Evolutionary conservation across 495 filamentous ascomycete genomes (phyloP), one percentile per base, ranked within the genome.

Genomic region (Daldinia loculata): DNA sequence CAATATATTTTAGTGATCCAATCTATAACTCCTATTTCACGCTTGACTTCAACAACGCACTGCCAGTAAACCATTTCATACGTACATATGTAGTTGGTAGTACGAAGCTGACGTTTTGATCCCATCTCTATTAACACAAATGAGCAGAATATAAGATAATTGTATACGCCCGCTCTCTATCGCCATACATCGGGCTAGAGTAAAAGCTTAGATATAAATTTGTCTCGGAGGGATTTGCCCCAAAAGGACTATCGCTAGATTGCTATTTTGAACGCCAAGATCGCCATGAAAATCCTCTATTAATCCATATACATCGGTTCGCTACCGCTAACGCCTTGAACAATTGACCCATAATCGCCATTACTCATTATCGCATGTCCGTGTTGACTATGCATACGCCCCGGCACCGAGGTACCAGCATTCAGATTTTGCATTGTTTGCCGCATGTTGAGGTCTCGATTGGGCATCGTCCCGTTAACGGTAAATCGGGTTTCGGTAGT

Each of bases 261-360:
- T 48, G 56, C 65, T 69, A 17, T 64, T 72, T 73, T 73, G 27
- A 73, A 73, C 70, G 70, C 70, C 70, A 26, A 19, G 50, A 56
- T 56, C 69, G 24, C 43, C 34, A 32, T 66, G 57, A 52, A 27
- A 29, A 58, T 15, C 43, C 19, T 73, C 52, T 63, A 56, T 76
- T 60, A 77, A 45, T 80, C 78, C 71, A 80, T 77, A 63, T 78
- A 82, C 80, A 82, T 82, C 15, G 76, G 75, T n/a, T 82, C 80
- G 61, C 75, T 74, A 22, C 75, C 74, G 59, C 66, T 71, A 65
- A 80, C 75, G 45, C 76, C 76, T 53, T 81, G 78, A 68, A 80
- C 74, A 63, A 70, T 56, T 30, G 69, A 55, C 63, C 69, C 69
- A 63, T 74, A 75, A 61, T 75, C 75, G 29, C 69, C 73, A 62